These are phyloP conservation scores for Micractinium conductrix DNA, from an alignment of 139 green algal genomes.

Conservation along the genomic window DNA sequence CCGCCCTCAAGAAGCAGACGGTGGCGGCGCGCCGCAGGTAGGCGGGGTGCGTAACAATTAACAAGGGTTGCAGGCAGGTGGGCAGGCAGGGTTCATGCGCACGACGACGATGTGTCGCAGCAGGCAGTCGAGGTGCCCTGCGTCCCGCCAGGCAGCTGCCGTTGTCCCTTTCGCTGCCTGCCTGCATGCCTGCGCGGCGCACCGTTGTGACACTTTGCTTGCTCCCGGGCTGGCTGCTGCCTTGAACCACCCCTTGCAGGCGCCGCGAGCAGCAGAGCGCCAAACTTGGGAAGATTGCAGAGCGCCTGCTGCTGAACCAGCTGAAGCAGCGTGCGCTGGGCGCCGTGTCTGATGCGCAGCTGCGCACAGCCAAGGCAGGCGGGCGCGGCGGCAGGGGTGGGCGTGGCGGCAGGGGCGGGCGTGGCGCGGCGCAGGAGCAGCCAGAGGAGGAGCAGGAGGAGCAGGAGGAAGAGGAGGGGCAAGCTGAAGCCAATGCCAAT, in stretches of 20 bases:
- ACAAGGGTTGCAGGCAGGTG: too few species aligned
- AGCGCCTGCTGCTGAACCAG: constrained; percentile 94
- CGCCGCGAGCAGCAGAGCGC: constrained; percentile 80
- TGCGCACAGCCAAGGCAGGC: neutral
- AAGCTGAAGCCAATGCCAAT: too few species aligned
- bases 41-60: too few species aligned
- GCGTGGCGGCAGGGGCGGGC: neutral
- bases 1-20: constrained; percentile 92
- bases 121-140: too few species aligned
- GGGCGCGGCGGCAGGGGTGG: neutral
- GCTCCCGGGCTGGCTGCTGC: too few species aligned
- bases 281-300: constrained; percentile 80
- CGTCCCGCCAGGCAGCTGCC: too few species aligned
- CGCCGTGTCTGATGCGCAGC: constrained; percentile 13
- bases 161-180: too few species aligned
- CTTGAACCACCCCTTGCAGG: constrained; percentile 27
- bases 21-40: constrained; percentile 66
- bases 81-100: too few species aligned
- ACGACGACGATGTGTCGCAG: too few species aligned
- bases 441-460: neutral
- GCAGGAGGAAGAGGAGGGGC: neutral
- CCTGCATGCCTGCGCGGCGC: too few species aligned
- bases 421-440: neutral
- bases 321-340: constrained; percentile 72
- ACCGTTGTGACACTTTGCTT: too few species aligned